Evolutionary conservation across 371 early-diverging fungal genomes (phyloP).

Genomic region (Mucor velutinosus): DNA sequence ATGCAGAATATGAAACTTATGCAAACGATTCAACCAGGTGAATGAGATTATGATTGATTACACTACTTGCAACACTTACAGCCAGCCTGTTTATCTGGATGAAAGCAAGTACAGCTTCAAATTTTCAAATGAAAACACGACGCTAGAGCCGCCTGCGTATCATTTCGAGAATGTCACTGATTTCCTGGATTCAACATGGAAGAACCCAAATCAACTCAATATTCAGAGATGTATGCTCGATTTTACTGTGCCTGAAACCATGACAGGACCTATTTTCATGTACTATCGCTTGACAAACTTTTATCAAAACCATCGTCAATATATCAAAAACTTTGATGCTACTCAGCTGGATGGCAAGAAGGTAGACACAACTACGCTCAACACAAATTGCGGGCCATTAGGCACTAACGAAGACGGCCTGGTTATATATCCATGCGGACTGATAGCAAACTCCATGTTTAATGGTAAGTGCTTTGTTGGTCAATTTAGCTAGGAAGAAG

Average conservation of each 20-base stretch:
- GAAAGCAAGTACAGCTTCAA: conserved; percentile 21
- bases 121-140: conserved; percentile 12
- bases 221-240: conserved; percentile 72
- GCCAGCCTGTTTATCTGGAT: conserved; percentile 35
- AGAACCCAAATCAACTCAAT: conserved; percentile 45
- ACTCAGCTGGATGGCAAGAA: conserved; percentile 79
- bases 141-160: conserved; percentile 37
- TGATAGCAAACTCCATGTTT: conserved; percentile 97
- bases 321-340: conserved; percentile 88
- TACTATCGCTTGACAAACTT: conserved; percentile 97
- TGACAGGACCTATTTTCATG: conserved; percentile 84
- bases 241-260: conserved; percentile 67
- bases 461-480: conserved; percentile 56
- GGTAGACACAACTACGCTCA: conserved; percentile 12
- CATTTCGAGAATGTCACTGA: conserved; percentile 28
- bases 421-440: conserved; percentile 95
- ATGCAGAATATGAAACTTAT: background rate
- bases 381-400: conserved; percentile 59
- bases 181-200: conserved; percentile 37
- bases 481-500: background rate
- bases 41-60: conserved; percentile 90
- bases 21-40: conserved; percentile 36
- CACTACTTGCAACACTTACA: conserved; percentile 70
- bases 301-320: conserved; percentile 97
- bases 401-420: conserved; percentile 23